Conservation (phyloP, 768 basidiomycete genomes). For the Suillus subluteus region DNA sequence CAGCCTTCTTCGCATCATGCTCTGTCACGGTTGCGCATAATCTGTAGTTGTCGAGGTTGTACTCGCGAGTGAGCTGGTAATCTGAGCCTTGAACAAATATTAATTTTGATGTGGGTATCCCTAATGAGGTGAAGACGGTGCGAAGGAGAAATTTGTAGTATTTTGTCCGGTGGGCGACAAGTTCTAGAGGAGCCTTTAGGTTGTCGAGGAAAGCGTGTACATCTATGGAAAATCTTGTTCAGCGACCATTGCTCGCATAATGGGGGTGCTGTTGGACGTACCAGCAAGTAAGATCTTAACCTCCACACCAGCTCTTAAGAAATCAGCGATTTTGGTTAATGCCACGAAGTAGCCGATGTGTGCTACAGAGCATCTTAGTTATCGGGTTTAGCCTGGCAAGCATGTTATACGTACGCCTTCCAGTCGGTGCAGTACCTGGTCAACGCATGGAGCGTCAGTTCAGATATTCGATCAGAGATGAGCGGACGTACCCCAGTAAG, state of each 20-base stretch:
- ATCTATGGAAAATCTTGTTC: slow-evolving; percentile 47
- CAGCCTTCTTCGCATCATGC: slow-evolving; percentile 97
- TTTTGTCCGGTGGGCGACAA: slow-evolving; percentile 83
- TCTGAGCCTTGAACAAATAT: slow-evolving; percentile 88
- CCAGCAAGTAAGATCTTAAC: slow-evolving; percentile 85
- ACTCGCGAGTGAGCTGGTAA: slow-evolving; percentile 90
- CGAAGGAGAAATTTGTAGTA: slow-evolving; percentile 88
- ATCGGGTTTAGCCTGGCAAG: neutral
- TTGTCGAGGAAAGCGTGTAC: slow-evolving; percentile 98
- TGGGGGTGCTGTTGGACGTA: slow-evolving; percentile 27
- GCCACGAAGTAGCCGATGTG: slow-evolving; percentile 98
- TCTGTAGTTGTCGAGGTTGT: slow-evolving; percentile 93
- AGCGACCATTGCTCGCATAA: neutral
- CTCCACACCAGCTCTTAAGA: slow-evolving; percentile 89
- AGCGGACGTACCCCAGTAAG: slow-evolving; percentile 84
- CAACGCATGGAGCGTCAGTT: slow-evolving; percentile 13
- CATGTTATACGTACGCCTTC: slow-evolving; percentile 70
- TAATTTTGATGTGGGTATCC: slow-evolving; percentile 85
- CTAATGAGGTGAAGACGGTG: slow-evolving; percentile 85
- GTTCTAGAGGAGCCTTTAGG: slow-evolving; percentile 91
- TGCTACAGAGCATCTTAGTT: slow-evolving; percentile 50
- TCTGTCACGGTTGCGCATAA: slow-evolving; percentile 91
- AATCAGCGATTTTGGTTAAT: slow-evolving; percentile 94
- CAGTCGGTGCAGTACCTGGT: slow-evolving; percentile 90
- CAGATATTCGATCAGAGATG: slow-evolving; percentile 1